These are phyloP conservation scores for Phaffomyces thermotolerans DNA, from an alignment of 805 yeast genomes.

Conservation along the genomic window DNA sequence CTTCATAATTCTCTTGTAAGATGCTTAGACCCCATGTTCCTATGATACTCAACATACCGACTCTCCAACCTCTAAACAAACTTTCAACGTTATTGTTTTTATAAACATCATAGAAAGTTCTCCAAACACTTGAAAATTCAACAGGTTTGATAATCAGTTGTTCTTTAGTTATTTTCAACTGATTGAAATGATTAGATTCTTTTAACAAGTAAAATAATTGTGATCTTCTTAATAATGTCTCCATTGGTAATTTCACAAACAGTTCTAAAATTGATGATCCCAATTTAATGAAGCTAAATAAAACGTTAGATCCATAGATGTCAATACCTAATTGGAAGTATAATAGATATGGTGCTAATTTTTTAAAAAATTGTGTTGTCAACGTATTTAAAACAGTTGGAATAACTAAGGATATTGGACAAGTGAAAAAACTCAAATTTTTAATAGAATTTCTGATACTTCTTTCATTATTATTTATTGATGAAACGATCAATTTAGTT, in stretches of 20 bases:
- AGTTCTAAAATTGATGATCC: conserved; percentile 60
- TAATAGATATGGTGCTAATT: conserved; percentile 58
- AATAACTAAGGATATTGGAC: conserved; percentile 52
- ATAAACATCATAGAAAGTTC: conserved; percentile 40
- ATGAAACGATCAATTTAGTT: conserved; percentile 68
- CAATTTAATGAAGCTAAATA: conserved; percentile 53
- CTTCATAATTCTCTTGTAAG: conserved; percentile 43
- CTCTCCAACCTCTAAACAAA: conserved; percentile 87
- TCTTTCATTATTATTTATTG: conserved; percentile 43
- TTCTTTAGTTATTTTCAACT: conserved; percentile 36
- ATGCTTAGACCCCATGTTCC: conserved; percentile 79
- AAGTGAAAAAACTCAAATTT: conserved; percentile 39
- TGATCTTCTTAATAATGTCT: conserved; percentile 76
- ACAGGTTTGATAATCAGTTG: conserved; percentile 55
- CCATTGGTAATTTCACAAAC: conserved; percentile 76
- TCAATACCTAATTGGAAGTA: conserved; percentile 59
- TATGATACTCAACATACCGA: conserved; percentile 68
- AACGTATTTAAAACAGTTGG: conserved; percentile 68
- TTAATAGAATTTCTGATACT: conserved; percentile 67
- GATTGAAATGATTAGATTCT: conserved; percentile 21
- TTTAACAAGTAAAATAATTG: conserved; percentile 60
- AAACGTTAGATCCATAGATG: conserved; percentile 50
- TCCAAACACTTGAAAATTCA: conserved; percentile 47
- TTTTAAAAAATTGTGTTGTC: conserved; percentile 51
- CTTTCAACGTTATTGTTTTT: conserved; percentile 39